Evolutionary conservation across 2,329 filamentous ascomycete genomes (phyloP).

Genomic region (Raffaelea ambrosiae): DNA sequence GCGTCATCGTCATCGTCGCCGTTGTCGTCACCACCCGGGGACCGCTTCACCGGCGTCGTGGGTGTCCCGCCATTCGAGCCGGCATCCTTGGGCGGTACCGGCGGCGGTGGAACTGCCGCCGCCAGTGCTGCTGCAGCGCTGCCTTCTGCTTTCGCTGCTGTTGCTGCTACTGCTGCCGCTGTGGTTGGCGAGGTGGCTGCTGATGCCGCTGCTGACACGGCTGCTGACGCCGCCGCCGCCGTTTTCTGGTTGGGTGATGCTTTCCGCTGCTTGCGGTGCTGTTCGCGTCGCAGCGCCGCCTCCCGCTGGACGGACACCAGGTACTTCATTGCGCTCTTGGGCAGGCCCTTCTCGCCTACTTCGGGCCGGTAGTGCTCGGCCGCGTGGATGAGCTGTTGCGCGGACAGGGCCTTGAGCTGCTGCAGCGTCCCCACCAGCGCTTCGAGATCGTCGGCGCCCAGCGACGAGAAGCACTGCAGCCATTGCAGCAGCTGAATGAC

Average conservation of each 20-base stretch:
- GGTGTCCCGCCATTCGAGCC: conserved; percentile 27
- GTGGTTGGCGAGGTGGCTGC: conserved; percentile 4
- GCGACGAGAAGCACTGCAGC: conserved; percentile 94
- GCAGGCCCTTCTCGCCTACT: conserved; percentile 86
- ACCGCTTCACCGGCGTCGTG: conserved; percentile 33
- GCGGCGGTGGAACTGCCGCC: not conserved
- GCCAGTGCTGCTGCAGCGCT: not conserved
- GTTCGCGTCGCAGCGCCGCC: conserved; percentile 49
- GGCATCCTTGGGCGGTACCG: conserved; percentile 4
- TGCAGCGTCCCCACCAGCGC: conserved; percentile 81
- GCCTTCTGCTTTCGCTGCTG: not conserved
- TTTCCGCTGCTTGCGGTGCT: conserved; percentile 38
- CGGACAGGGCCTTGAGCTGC: conserved; percentile 75
- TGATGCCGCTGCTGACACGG: not conserved
- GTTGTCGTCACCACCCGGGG: conserved; percentile 29
- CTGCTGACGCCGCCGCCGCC: not conserved
- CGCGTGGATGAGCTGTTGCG: conserved; percentile 83
- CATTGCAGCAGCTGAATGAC: conserved; percentile 92
- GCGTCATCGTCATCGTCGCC: conserved; percentile 59
- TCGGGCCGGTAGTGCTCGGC: conserved; percentile 91
- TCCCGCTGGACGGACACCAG: conserved; percentile 73
- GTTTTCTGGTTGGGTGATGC: conserved; percentile 33
- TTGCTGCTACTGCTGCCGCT: conserved; percentile 10
- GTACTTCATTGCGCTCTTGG: conserved; percentile 83
- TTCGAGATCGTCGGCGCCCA: conserved; percentile 77